Percentiles rank a stretch among this genome's conserved stretches.
These are phyloP conservation scores for Huntiella bhutanensis DNA, from an alignment of 2,329 filamentous ascomycete species.

Conservation along the genomic window DNA sequence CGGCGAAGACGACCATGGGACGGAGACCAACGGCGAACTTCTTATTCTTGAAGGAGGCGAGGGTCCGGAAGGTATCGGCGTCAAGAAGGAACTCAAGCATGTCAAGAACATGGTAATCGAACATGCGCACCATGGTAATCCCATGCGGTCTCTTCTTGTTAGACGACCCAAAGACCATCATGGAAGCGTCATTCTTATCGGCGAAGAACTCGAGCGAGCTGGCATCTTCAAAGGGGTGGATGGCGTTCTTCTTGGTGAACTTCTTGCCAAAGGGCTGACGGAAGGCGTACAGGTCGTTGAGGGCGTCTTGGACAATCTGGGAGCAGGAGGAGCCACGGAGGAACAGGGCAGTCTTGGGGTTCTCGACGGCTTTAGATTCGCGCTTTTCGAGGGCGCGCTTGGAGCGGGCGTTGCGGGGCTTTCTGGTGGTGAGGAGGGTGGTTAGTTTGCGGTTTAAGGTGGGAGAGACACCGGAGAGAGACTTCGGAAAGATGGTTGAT, in stretches of 20 bases:
- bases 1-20: slow-evolving; percentile 81
- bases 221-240: slow-evolving; percentile 85
- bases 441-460: not conserved
- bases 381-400: slow-evolving; percentile 89
- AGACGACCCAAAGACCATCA: slow-evolving; percentile 68
- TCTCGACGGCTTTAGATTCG: slow-evolving; percentile 74
- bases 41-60: slow-evolving; percentile 57
- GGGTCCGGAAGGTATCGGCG: slow-evolving; percentile 47
- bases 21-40: slow-evolving; percentile 66
- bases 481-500: not conserved
- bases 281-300: slow-evolving; percentile 69
- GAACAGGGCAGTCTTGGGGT: slow-evolving; percentile 77
- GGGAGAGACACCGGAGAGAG: not conserved
- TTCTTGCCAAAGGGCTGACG: slow-evolving; percentile 72
- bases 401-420: slow-evolving; percentile 59
- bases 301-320: slow-evolving; percentile 61
- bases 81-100: slow-evolving; percentile 86
- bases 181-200: slow-evolving; percentile 81
- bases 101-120: slow-evolving; percentile 73
- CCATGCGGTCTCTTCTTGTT: slow-evolving; percentile 93
- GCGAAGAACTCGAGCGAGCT: slow-evolving; percentile 85
- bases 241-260: slow-evolving; percentile 91
- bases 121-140: slow-evolving; percentile 65
- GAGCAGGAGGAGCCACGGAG: slow-evolving; percentile 75
- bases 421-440: slow-evolving; percentile 21